Base-by-base conservation (phyloP, 2,329 filamentous ascomycete species). In the Stenocarpella maydis region DNA sequence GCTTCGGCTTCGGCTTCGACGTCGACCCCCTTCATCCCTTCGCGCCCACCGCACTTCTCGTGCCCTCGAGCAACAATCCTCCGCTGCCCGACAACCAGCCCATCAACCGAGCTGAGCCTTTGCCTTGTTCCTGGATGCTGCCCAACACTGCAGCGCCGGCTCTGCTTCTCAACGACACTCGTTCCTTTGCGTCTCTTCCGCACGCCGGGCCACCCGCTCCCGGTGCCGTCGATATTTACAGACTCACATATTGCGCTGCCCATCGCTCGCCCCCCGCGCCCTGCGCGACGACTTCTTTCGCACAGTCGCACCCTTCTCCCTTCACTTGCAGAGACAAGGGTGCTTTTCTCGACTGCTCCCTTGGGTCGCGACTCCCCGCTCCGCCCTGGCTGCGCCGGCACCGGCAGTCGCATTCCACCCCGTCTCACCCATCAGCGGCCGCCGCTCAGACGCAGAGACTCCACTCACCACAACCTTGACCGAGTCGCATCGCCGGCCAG, bases 281-380 rank as follows among this genome's bases (percentile, higher is more conserved):
- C 12, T 21, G 41, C 34, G 28, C 54, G 21, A 31, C 4, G 49
- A 47, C 52, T 47, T 58, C 34, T 54, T 43, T 43, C 9, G 17
- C 53, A 58, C 1, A 41, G 43, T 47, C 26, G 52, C 50, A 19
- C 43, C 19, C 14, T n/a, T 41, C 26, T 49, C 28, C 41, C 17
- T 21, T 26, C 31, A 21, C 21, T 39, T 28, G 41, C 41, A 39
- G 39, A 26, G 17, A 28, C n/a, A 24, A 5, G 21, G 7, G 41
- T 34, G 12, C 41, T 19, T 26, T 47, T 37, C 28, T 45, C 41
- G 41, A 67, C 28, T 53, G 21, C 10, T 31, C 21, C 15, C n/a
- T 39, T 34, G 41, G 52, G 58, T 39, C 65, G 52, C 43, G 52
- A 67, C 65, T 67, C 34, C 65, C 54, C 65, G 49, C 45, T 41